These are phyloP conservation scores for Neurospora sp. DNA, from an alignment of 495 filamentous ascomycete genomes.

Conservation along the genomic window DNA sequence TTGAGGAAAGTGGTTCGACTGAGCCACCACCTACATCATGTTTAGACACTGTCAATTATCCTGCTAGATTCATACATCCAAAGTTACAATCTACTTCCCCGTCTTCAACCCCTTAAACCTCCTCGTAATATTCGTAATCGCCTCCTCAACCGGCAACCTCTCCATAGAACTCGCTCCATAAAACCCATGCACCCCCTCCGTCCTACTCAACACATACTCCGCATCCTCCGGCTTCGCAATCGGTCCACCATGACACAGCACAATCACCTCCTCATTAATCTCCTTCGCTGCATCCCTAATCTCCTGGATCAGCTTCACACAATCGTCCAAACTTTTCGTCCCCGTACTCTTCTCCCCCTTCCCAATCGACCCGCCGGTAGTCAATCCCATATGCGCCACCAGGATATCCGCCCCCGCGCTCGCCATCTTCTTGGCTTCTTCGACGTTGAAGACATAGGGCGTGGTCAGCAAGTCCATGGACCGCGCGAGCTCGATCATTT, in stretches of 20 bases:
- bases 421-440: constrained; percentile 50
- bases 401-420: constrained; percentile 55
- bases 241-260: constrained; percentile 62
- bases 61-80: not conserved
- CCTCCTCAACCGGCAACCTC: constrained; percentile 57
- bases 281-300: constrained; percentile 50
- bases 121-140: constrained; percentile 51
- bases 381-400: constrained; percentile 61
- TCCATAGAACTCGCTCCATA: constrained; percentile 66
- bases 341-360: constrained; percentile 29
- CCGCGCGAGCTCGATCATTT: constrained; percentile 48
- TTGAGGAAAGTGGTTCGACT: not conserved
- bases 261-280: constrained; percentile 48
- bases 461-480: constrained; percentile 52
- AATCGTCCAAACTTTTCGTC: constrained; percentile 52
- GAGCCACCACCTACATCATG: not conserved
- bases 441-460: constrained; percentile 56
- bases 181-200: constrained; percentile 56
- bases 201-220: constrained; percentile 47
- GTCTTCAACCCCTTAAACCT: constrained; percentile 44
- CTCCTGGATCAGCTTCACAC: constrained; percentile 47
- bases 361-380: constrained; percentile 54
- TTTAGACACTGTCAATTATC: not conserved
- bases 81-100: not conserved
- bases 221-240: constrained; percentile 55